Percentiles rank a stretch among this genome's conserved stretches.
Evolutionary conservation across 1,284 basidiomycete genomes (phyloP).

Genomic region (Mycena citricolor): DNA sequence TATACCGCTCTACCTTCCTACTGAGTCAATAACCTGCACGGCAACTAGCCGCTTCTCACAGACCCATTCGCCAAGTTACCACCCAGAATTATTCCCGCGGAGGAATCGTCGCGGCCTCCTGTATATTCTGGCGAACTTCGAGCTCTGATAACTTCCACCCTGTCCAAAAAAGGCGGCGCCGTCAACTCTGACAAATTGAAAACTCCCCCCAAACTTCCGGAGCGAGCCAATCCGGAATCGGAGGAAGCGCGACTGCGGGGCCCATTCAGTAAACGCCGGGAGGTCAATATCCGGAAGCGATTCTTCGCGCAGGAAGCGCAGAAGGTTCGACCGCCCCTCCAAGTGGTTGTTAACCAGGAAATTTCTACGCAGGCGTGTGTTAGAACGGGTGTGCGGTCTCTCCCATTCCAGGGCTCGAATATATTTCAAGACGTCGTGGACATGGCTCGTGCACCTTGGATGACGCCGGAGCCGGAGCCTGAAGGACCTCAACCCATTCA

Average conservation of each 20-base stretch:
- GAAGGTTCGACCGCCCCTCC: slow-evolving; percentile 59
- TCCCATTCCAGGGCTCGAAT: slow-evolving; percentile 46
- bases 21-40: too few relatives aligned
- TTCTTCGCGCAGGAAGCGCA: slow-evolving; percentile 57
- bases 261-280: slow-evolving; percentile 65
- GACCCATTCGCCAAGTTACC: slow-evolving; percentile 42
- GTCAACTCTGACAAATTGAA: slow-evolving; percentile 40
- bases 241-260: slow-evolving; percentile 62
- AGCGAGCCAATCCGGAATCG: slow-evolving; percentile 54
- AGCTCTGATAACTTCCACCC: slow-evolving; percentile 55
- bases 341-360: slow-evolving; percentile 35
- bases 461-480: slow-evolving; percentile 26
- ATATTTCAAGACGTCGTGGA: slow-evolving; percentile 49
- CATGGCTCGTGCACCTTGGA: slow-evolving; percentile 40
- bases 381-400: slow-evolving; percentile 30
- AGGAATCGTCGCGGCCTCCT: slow-evolving; percentile 59
- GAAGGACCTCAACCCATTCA: slow-evolving; percentile 29
- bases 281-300: slow-evolving; percentile 70
- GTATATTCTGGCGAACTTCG: slow-evolving; percentile 59
- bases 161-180: slow-evolving; percentile 48
- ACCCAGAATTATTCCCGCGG: slow-evolving; percentile 48
- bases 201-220: slow-evolving; percentile 55
- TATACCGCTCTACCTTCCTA: slow-evolving; percentile 7
- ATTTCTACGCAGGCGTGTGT: neutral
- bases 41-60: slow-evolving; percentile 50